Conservation (phyloP, 208 protist species). For the Acanthamoeba quina region DNA sequence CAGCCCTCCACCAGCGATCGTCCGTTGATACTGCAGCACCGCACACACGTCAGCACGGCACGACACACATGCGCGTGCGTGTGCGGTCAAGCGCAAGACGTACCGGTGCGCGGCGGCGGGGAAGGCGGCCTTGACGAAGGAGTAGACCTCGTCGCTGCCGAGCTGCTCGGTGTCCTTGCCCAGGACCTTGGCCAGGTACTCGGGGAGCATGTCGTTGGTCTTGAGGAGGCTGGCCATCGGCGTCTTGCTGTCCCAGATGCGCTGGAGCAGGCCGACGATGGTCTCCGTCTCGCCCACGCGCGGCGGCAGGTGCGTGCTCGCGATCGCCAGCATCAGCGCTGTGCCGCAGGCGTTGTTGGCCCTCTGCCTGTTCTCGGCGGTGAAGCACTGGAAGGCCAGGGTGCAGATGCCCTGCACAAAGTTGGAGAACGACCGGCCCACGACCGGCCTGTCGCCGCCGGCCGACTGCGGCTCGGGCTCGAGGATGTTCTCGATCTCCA, state of each 20-base stretch:
- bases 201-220: background rate
- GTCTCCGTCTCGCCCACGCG: background rate
- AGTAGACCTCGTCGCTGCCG: background rate
- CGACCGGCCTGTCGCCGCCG: background rate
- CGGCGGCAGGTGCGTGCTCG: background rate
- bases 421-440: background rate
- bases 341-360: slow-evolving; percentile 15
- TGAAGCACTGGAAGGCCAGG: slow-evolving; percentile 48
- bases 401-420: slow-evolving; percentile 23
- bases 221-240: background rate
- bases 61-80: background rate
- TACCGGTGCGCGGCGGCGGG: background rate
- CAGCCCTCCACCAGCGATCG: background rate
- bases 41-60: background rate
- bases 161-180: slow-evolving; percentile 39
- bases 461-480: slow-evolving; percentile 18
- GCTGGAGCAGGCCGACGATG: background rate
- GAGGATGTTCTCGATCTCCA: slow-evolving; percentile 31
- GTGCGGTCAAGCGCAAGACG: background rate
- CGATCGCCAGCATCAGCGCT: slow-evolving; percentile 45
- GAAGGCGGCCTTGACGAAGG: slow-evolving; percentile 13
- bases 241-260: slow-evolving; percentile 23
- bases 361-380: slow-evolving; percentile 1
- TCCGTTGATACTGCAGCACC: background rate
- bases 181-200: slow-evolving; percentile 39